Evolutionary conservation across 2,329 filamentous ascomycete genomes (phyloP).

Genomic region (Aureobasidium sp.): DNA sequence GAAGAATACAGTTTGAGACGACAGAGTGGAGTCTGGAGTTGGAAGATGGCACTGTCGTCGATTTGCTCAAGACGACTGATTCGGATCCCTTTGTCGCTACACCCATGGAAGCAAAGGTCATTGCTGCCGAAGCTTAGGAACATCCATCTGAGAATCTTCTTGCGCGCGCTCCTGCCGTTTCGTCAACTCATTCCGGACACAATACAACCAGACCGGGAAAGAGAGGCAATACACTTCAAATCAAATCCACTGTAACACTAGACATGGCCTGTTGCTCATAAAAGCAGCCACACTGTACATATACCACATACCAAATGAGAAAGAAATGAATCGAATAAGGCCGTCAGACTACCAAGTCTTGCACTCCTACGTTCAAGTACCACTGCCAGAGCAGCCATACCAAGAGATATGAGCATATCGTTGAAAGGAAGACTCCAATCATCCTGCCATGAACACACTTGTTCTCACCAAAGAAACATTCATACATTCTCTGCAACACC

Average conservation of each 20-base stretch:
- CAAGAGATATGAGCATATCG: too few relatives aligned
- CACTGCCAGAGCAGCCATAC: neutral
- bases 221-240: neutral
- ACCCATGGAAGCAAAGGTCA: conserved; percentile 15
- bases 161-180: neutral
- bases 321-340: neutral
- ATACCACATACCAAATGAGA: neutral
- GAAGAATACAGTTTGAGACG: conserved; percentile 64
- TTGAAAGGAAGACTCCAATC: too few relatives aligned
- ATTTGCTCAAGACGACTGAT: conserved; percentile 62
- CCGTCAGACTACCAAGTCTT: too few relatives aligned
- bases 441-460: too few relatives aligned
- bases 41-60: conserved; percentile 59
- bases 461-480: too few relatives aligned
- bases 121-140: neutral
- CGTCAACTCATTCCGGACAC: neutral
- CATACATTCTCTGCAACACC: too few relatives aligned
- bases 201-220: neutral
- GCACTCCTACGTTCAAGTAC: neutral
- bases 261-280: neutral
- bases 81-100: conserved; percentile 55
- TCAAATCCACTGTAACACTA: neutral
- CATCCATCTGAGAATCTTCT: neutral
- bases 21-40: conserved; percentile 80
- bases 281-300: neutral